phyloP scores from a whole-genome alignment of 2,329 filamentous ascomycete species.

The Fusarium pseudonygamai region DNA sequence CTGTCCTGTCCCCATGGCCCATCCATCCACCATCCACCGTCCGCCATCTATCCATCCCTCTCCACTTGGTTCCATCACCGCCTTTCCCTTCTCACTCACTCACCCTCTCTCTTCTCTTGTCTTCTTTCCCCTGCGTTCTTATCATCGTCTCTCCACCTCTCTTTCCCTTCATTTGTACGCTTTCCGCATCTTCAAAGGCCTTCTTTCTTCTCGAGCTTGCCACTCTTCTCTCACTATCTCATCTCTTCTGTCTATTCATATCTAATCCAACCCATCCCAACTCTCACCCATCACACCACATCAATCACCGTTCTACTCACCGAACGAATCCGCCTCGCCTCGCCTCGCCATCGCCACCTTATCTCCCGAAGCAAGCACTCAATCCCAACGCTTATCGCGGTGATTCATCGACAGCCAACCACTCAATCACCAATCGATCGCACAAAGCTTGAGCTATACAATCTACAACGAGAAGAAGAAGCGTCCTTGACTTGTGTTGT shows the following conservation, averaged over 20 bases:
- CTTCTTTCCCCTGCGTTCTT: constrained; percentile 47
- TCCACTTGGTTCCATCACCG: constrained; percentile 50
- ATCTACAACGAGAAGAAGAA: constrained; percentile 48
- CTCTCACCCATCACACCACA: neutral
- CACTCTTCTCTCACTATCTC: constrained; percentile 39
- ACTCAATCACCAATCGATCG: constrained; percentile 22
- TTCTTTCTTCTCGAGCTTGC: constrained; percentile 51
- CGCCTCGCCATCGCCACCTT: constrained; percentile 36
- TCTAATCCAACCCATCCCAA: constrained; percentile 27
- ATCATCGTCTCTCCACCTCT: constrained; percentile 47
- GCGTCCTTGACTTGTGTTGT: constrained; percentile 40
- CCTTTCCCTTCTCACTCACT: constrained; percentile 46
- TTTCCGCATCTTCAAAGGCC: constrained; percentile 47
- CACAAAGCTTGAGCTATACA: constrained; percentile 32
- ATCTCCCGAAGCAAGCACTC: constrained; percentile 37
- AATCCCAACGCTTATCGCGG: constrained; percentile 33
- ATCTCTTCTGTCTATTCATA: constrained; percentile 33
- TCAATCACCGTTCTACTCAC: constrained; percentile 27
- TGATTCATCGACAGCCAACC: constrained; percentile 27
- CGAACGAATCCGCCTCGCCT: constrained; percentile 40
- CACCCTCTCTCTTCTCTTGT: constrained; percentile 46
- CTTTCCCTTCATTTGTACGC: constrained; percentile 46
- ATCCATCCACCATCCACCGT: constrained; percentile 40
- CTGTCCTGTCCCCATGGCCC: constrained; percentile 38
- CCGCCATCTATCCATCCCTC: constrained; percentile 45